Conservation (phyloP, 1,284 basidiomycete species). For the Wallemia mellicola region DNA sequence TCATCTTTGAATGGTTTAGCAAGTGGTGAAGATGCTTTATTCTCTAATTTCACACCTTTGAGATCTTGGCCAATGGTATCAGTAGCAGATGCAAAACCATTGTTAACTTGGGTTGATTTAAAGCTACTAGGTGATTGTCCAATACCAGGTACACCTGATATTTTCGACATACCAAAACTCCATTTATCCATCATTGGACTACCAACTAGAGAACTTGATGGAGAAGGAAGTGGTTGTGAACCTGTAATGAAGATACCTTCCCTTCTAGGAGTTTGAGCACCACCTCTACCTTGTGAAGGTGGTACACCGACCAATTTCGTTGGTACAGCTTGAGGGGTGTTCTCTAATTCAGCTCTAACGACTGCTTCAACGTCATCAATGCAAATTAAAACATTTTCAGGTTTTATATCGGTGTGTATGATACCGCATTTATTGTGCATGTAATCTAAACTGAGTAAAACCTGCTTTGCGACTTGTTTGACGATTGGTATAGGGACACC, state of each 20-base stretch:
- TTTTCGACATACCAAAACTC: conserved; percentile 65
- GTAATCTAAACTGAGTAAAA: conserved; percentile 81
- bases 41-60: not conserved
- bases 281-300: conserved; percentile 76
- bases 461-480: conserved; percentile 88
- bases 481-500: conserved; percentile 83
- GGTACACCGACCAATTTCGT: conserved; percentile 75
- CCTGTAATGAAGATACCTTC: conserved; percentile 73
- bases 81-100: not conserved
- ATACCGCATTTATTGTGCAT: conserved; percentile 90
- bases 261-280: conserved; percentile 77
- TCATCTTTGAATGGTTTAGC: not conserved
- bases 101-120: conserved; percentile 12
- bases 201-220: conserved; percentile 36
- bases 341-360: conserved; percentile 53
- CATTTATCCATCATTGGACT: conserved; percentile 64
- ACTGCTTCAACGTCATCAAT: conserved; percentile 93
- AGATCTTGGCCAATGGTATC: not conserved
- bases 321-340: conserved; percentile 26
- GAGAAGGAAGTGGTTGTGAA: conserved; percentile 65
- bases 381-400: conserved; percentile 87
- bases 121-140: conserved; percentile 10
- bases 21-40: conserved; percentile 3
- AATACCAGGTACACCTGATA: conserved; percentile 17
- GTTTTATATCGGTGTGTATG: conserved; percentile 87